Base-by-base conservation (phyloP, 805 yeast genomes). In the Candida nemodendra region DNA sequence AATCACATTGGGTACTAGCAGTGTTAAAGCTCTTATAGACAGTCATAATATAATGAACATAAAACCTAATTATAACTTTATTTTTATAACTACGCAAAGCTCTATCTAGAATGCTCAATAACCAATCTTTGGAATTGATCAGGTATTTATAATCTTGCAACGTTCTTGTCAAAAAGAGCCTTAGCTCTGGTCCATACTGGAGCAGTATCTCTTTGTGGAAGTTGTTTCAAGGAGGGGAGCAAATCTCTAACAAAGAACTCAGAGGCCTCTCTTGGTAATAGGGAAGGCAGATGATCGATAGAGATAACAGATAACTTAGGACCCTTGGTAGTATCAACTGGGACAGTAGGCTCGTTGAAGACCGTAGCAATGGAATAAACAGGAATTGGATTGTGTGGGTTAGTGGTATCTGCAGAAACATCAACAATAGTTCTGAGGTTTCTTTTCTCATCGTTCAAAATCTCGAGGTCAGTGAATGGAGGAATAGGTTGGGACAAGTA, bases 361-460 rank as follows among this genome's bases (percentile, higher is more conserved):
- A 83, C 89, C 19, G 99, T 91, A 40, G 96, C 95, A 50, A 87
- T 72, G 17, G 79, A 71, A 66, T 93, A 95, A 38, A 93, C 91
- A 45, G 99, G 99, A 42, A 93, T 78, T 41, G 99, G 99, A 70
- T 93, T 93, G 72, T 89, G 91, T 44, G 97, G 97, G 66, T 93
- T 93, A 38, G 99, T 93, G 32, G 98, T 93, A 68, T 93, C 99
- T 39, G 99, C 99, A 36, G 96, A 86, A 41, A 93, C 99, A 64
- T 93, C 99, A 36, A 93, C 97, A 44, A 93, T 88, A 13, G 95
- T 87, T 65, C 91, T 79, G 59, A 93, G 76, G 49, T 74, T 82
- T 78, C 99, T 87, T 48, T 70, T 65, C 30, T 70, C 66, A 41
- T 59, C 63, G 66, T 85, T 84, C 61, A 93, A 74, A 42, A 76